These are phyloP conservation scores for Ballota nigra DNA, from an alignment of 257 asterid genomes.

Conservation along the genomic window DNA sequence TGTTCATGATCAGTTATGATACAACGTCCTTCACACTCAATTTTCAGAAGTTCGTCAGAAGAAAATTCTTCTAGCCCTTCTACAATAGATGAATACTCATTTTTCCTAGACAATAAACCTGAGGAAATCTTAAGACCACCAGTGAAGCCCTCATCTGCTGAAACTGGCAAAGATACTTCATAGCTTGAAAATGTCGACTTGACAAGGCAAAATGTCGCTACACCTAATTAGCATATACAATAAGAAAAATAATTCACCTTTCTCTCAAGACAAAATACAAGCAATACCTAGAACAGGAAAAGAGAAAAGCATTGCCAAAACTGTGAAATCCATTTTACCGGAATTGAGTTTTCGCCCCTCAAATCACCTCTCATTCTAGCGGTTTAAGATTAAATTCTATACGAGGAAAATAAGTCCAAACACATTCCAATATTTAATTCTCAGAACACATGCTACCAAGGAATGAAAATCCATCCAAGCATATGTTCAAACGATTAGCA, in stretches of 20 bases:
- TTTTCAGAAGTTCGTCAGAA: constrained; percentile 64
- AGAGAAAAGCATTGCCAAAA: too few relatives aligned
- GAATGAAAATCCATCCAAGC: too few relatives aligned
- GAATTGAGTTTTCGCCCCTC: too few relatives aligned
- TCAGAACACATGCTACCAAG: too few relatives aligned
- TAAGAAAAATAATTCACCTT: constrained; percentile 6
- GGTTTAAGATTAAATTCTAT: too few relatives aligned
- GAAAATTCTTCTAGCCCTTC: constrained; percentile 67
- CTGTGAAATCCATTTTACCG: too few relatives aligned
- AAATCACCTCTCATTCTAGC: too few relatives aligned
- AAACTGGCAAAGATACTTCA: constrained; percentile 80
- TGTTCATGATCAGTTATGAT: constrained; percentile 84
- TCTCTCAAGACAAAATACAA: not conserved
- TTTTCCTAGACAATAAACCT: constrained; percentile 37
- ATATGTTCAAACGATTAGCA: too few relatives aligned
- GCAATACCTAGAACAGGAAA: not conserved
- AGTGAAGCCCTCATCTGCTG: constrained; percentile 93
- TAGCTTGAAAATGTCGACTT: constrained; percentile 68
- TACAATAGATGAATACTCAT: constrained; percentile 33
- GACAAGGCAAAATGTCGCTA: constrained; percentile 94
- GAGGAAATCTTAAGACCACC: constrained; percentile 67
- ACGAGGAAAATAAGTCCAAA: too few relatives aligned
- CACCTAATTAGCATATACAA: constrained; percentile 48
- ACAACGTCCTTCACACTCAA: constrained; percentile 97
- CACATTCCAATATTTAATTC: too few relatives aligned